Percentiles rank a stretch among this genome's conserved stretches.
Conservation (phyloP, 2,329 filamentous ascomycete species). For the Amesomyces nigricolor region DNA sequence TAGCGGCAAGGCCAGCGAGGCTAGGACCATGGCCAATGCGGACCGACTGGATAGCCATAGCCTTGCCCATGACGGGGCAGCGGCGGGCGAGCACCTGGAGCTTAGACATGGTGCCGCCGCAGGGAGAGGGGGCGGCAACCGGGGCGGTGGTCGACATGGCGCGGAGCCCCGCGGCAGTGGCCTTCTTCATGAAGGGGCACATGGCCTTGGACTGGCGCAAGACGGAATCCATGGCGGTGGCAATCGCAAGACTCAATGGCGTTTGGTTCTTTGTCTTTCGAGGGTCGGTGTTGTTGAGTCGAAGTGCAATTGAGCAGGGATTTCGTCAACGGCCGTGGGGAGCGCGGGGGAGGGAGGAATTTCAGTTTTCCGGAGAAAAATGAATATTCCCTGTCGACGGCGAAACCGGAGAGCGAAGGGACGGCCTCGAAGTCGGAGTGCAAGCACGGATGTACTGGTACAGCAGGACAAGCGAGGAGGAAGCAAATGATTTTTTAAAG, state of each 20-base stretch:
- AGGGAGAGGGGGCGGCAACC: conserved; percentile 58
- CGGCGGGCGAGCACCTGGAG: conserved; percentile 88
- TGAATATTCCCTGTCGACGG: not conserved
- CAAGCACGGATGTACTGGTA: not conserved
- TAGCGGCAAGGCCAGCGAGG: conserved; percentile 37
- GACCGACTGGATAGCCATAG: conserved; percentile 77
- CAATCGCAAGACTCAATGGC: not conserved
- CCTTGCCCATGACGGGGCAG: conserved; percentile 98
- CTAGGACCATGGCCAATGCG: conserved; percentile 42
- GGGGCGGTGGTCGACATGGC: conserved; percentile 68
- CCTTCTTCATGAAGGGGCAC: conserved; percentile 96
- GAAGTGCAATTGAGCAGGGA: not conserved
- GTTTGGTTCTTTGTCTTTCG: not conserved
- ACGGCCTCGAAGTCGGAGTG: not conserved
- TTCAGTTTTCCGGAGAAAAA: conserved; percentile 2
- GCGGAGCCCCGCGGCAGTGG: conserved; percentile 84
- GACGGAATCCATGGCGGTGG: conserved; percentile 72
- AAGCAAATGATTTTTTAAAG: conserved; percentile 1
- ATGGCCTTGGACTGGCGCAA: conserved; percentile 92
- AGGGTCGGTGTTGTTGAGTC: not conserved
- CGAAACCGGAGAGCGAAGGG: not conserved
- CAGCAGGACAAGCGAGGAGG: conserved; percentile 1
- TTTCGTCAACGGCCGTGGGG: not conserved
- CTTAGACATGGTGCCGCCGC: conserved; percentile 93
- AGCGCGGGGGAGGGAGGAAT: not conserved